These are phyloP conservation scores for Diaporthe australafricana DNA, from an alignment of 2,329 filamentous ascomycete species.

Conservation along the genomic window DNA sequence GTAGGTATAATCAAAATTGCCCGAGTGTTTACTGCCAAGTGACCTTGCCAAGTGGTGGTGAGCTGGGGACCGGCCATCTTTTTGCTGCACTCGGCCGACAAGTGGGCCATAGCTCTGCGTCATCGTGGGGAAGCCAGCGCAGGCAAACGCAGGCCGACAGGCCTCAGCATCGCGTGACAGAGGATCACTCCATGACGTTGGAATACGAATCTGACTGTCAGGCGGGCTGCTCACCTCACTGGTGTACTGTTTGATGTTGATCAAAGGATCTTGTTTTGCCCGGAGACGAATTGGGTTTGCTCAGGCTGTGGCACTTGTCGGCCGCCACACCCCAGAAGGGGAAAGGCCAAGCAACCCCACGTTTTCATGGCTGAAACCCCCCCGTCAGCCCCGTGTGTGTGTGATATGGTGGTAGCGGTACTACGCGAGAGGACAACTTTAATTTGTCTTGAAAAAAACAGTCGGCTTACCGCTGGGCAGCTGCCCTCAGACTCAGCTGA, in stretches of 20 bases:
- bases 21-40: conserved; percentile 11
- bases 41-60: conserved; percentile 13
- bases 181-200: neutral
- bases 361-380: conserved; percentile 17
- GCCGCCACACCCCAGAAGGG: neutral
- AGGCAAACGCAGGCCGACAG: neutral
- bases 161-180: conserved; percentile 13
- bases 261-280: neutral
- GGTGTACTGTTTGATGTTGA: conserved; percentile 7
- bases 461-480: neutral
- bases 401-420: conserved; percentile 12
- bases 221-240: neutral
- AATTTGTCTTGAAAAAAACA: conserved; percentile 2
- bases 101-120: conserved; percentile 15
- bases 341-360: conserved; percentile 23
- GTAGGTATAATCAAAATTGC: neutral
- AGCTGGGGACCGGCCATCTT: conserved; percentile 14
- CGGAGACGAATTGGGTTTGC: conserved; percentile 23
- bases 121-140: conserved; percentile 11
- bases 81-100: conserved; percentile 23
- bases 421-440: neutral
- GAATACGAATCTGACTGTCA: conserved; percentile 13
- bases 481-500: neutral
- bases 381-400: neutral
- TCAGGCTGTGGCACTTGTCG: neutral